Base-by-base conservation (phyloP, 441 rosid species). In the Brassica hybrid region DNA sequence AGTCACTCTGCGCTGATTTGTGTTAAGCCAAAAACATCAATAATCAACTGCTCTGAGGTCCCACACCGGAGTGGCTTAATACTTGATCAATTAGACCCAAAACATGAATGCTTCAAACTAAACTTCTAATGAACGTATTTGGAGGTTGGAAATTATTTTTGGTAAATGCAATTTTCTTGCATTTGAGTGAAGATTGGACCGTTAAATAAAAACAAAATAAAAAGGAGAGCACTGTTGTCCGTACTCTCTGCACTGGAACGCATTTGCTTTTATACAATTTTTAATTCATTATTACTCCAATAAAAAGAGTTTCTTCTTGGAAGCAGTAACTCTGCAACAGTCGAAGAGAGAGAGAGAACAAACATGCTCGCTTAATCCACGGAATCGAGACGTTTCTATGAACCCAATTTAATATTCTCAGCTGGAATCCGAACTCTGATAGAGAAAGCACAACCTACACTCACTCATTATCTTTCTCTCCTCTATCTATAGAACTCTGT, bases 331-430 rank as follows among this genome's bases (percentile, higher is more conserved):
- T 57, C 58, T 74, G 14, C 82, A 57, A 65, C 79, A 69, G 82
- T 69, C 61, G 23, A 68, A 67, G 58, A 65, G 68, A 65, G 61
- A 38, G 58, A 72, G 68, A 71, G 27, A 63, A 61, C 63, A 79
- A 58, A 75, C 73, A 79, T 75, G 73, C 79, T 75, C 23, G 73
- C 72, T 57, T 21, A 23, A 74, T 65, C 65, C 68, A 59, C 82
- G 82, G 82, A 70, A 70, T 79, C 82, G 79, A 79, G 82, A 50
- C 79, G 72, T 48, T 79, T 69, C 9, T 69, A 71, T 74, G 6
- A 75, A 79, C 36, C 13, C 59, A 6, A 71, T 45, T 79, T 65
- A 6, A 79, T 74, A 75, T 45, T 63, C 36, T 71, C 14, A 11
- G 62, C 79, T 79, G 38, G 38, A 79, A 71, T 79, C 82, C 79